Evolutionary conservation across 495 filamentous ascomycete genomes (phyloP).

Genomic region (Penicillium atrosanguineum): DNA sequence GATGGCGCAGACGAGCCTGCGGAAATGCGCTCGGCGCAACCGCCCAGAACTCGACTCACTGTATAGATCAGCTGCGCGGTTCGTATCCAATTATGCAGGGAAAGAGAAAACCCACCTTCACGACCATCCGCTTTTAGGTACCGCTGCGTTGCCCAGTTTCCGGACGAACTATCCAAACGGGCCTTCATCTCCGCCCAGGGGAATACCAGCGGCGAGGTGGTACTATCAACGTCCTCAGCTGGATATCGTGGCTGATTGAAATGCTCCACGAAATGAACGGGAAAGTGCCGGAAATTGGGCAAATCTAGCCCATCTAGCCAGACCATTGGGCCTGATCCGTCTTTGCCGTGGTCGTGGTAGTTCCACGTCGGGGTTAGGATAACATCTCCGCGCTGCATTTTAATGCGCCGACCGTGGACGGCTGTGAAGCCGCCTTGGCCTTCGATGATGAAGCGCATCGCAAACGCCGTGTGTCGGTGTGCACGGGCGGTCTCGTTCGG

Average conservation of each 20-base stretch:
- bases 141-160: constrained; percentile 24
- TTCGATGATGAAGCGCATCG: constrained; percentile 52
- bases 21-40: constrained; percentile 36
- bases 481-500: constrained; percentile 48
- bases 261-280: constrained; percentile 49
- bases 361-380: constrained; percentile 52
- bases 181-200: constrained; percentile 39
- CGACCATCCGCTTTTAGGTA: constrained; percentile 33
- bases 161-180: constrained; percentile 22
- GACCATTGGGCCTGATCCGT: constrained; percentile 49
- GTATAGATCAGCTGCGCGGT: constrained; percentile 3
- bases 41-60: constrained; percentile 38
- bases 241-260: constrained; percentile 43
- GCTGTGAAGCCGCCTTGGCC: constrained; percentile 49
- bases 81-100: constrained; percentile 11
- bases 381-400: constrained; percentile 48
- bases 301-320: constrained; percentile 51
- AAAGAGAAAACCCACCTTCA: constrained; percentile 24
- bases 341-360: constrained; percentile 51
- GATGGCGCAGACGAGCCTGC: constrained; percentile 21
- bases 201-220: constrained; percentile 37
- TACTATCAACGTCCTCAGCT: constrained; percentile 34
- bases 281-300: constrained; percentile 43
- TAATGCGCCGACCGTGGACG: constrained; percentile 44
- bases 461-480: constrained; percentile 50